These are phyloP conservation scores for Nymphaea colorata DNA, from an alignment of 164 flowering plant species.

Conservation along the genomic window DNA sequence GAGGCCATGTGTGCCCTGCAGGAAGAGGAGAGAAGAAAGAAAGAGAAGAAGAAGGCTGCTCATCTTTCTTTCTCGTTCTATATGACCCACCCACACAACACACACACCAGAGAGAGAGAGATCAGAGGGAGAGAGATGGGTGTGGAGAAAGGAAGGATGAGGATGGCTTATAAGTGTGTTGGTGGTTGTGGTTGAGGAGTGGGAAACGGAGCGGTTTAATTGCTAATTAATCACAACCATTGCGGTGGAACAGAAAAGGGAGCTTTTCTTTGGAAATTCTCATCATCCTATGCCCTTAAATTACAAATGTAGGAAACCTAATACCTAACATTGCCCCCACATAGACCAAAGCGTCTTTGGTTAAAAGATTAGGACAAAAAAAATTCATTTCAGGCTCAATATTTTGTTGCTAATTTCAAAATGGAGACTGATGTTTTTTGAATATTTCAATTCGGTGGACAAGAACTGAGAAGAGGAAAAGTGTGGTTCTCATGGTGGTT, in stretches of 20 bases:
- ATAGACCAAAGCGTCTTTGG: too few relatives aligned
- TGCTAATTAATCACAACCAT: neutral
- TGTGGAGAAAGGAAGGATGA: neutral
- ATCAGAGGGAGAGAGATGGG: neutral
- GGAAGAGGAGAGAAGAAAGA: neutral
- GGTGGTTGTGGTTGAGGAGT: neutral
- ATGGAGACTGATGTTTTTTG: too few relatives aligned
- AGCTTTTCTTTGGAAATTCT: neutral
- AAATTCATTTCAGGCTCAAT: too few relatives aligned
- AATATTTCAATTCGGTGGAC: too few relatives aligned
- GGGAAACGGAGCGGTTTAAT: neutral
- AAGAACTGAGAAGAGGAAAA: too few relatives aligned
- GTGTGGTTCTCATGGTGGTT: too few relatives aligned
- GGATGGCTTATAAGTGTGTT: neutral
- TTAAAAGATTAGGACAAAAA: too few relatives aligned
- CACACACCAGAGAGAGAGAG: neutral
- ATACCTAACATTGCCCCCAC: too few relatives aligned
- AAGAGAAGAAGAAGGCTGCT: neutral
- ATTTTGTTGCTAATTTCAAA: too few relatives aligned
- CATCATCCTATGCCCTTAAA: too few relatives aligned
- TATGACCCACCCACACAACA: too few relatives aligned
- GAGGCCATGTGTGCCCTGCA: neutral
- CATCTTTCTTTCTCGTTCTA: neutral
- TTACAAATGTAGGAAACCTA: too few relatives aligned
- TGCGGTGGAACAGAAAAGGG: neutral